Conservation (phyloP, 495 filamentous ascomycete genomes). For the Aspergillus asperescens region DNA sequence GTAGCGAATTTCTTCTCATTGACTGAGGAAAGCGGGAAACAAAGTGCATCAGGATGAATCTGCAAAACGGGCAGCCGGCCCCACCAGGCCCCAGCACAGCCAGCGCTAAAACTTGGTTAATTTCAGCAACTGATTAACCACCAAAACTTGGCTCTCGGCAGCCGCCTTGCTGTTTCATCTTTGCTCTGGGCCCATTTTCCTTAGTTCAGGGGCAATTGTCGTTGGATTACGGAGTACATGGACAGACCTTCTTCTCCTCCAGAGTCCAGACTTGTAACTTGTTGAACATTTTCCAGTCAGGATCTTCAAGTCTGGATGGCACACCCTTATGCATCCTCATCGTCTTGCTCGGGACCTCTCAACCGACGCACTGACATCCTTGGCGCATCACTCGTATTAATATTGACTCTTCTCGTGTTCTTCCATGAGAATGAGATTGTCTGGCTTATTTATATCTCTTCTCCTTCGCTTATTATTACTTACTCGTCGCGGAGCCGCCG, state of each 20-base stretch:
- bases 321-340: not conserved
- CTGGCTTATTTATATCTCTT: not conserved
- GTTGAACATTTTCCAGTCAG: too few species aligned
- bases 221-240: not conserved
- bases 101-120: too few species aligned
- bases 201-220: conserved; percentile 4
- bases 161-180: conserved; percentile 21
- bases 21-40: too few species aligned
- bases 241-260: not conserved
- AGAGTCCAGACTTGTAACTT: not conserved
- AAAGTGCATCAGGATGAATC: not conserved
- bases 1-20: too few species aligned
- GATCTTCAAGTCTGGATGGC: not conserved
- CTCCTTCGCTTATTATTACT: too few species aligned
- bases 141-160: conserved; percentile 26
- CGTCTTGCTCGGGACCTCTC: not conserved
- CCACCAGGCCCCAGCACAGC: not conserved
- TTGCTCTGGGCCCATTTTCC: not conserved
- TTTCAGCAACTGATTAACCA: conserved; percentile 16
- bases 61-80: too few species aligned
- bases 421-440: too few species aligned
- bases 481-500: too few species aligned
- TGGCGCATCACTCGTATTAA: not conserved
- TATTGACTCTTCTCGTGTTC: too few species aligned
- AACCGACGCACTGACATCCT: not conserved